Percentiles rank a stretch among this genome's conserved stretches.
Evolutionary conservation across 228 moss, liverwort and hornwort species (phyloP).

Genomic region (Sphagnum magellanicum): DNA sequence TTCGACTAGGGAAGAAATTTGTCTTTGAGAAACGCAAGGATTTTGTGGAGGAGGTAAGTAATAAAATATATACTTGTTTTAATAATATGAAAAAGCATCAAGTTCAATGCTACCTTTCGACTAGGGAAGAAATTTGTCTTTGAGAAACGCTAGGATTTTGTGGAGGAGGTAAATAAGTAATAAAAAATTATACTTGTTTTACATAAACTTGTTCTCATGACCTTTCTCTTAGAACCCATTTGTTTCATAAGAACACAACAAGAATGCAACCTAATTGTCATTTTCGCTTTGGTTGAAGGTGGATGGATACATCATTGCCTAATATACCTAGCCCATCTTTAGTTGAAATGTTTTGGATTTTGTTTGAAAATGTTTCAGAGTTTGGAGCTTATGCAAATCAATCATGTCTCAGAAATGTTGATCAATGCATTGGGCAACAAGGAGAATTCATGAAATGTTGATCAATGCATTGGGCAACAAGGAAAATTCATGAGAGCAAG

Average conservation of each 20-base stretch:
- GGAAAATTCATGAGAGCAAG: conserved; percentile 11
- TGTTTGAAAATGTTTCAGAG: conserved; percentile 13
- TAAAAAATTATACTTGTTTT: background rate
- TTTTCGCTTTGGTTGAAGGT: background rate
- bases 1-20: background rate
- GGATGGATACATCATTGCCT: too few species aligned
- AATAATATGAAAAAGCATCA: too few species aligned
- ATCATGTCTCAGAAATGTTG: conserved; percentile 6
- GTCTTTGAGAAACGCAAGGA: too few species aligned
- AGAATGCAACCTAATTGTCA: background rate
- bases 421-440: too few species aligned
- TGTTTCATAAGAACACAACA: background rate
- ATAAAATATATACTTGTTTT: too few species aligned
- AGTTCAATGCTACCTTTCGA: too few species aligned
- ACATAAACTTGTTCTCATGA: background rate
- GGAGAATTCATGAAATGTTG: too few species aligned
- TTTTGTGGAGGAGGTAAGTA: too few species aligned
- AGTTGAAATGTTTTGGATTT: background rate
- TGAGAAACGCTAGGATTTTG: too few species aligned
- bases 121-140: too few species aligned
- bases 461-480: conserved; percentile 20
- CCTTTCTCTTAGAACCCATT: background rate
- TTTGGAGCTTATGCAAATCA: conserved; percentile 17
- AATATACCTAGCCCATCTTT: background rate
- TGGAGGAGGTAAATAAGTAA: too few species aligned